Conservation (phyloP, 2,329 filamentous ascomycete species). For the Exophiala viscosa region DNA sequence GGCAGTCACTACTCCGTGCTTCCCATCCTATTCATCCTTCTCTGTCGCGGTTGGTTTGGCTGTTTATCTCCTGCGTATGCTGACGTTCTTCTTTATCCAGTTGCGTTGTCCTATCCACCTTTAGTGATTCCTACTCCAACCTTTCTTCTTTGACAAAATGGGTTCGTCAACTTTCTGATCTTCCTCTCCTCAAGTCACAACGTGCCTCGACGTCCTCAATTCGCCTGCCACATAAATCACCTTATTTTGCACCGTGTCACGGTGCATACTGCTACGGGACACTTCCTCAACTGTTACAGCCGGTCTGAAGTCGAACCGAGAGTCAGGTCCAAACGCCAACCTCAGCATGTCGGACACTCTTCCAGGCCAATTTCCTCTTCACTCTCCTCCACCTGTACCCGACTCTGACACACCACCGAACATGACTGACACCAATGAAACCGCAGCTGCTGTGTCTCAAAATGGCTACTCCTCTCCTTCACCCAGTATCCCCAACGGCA, state of each 20-base stretch:
- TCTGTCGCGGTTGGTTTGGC: background rate
- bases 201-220: background rate
- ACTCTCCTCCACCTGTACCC: background rate
- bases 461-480: conserved; percentile 37
- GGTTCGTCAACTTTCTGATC: conserved; percentile 11
- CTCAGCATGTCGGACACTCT: conserved; percentile 3
- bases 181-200: conserved; percentile 1
- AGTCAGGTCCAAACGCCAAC: conserved; percentile 5
- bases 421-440: conserved; percentile 29
- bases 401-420: background rate
- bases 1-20: background rate
- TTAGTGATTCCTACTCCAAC: conserved; percentile 15
- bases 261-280: background rate
- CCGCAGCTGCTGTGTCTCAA: conserved; percentile 31
- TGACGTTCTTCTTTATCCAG: conserved; percentile 11
- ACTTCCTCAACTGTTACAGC: background rate
- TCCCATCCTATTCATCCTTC: background rate
- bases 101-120: conserved; percentile 7
- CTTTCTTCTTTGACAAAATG: conserved; percentile 18
- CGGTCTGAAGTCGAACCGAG: conserved; percentile 1
- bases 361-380: conserved; percentile 1
- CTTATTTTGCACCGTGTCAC: background rate
- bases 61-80: conserved; percentile 11
- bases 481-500: conserved; percentile 45
- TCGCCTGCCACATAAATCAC: background rate